A percentile compares a stretch with the other conserved stretches of the same genome.
These are phyloP conservation scores for Pseudoneurospora amorphoporcata DNA, from an alignment of 495 filamentous ascomycete species.

Conservation along the genomic window DNA sequence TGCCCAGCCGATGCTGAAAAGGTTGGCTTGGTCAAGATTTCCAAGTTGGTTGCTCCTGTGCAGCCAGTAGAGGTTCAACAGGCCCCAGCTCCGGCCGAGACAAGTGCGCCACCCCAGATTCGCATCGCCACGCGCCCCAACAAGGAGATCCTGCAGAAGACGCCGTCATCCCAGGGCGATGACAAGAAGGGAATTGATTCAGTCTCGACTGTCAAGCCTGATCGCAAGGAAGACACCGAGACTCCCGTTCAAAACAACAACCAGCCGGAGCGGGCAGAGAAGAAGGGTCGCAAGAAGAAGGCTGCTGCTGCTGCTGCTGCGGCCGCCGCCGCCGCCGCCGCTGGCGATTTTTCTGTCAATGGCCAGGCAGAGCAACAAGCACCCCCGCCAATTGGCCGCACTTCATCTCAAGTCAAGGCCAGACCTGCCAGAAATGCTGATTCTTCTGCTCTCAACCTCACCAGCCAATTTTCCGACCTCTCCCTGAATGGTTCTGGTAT, in stretches of 20 bases:
- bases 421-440: constrained; percentile 18
- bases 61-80: constrained; percentile 24
- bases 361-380: background rate
- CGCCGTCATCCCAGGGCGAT: constrained; percentile 18
- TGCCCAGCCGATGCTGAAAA: constrained; percentile 62
- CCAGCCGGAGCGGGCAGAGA: constrained; percentile 34
- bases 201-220: constrained; percentile 21
- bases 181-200: constrained; percentile 19
- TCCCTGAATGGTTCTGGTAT: constrained; percentile 9
- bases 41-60: constrained; percentile 31
- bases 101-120: constrained; percentile 16
- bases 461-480: constrained; percentile 8
- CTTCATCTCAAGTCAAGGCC: constrained; percentile 17
- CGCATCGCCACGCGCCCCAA: constrained; percentile 26
- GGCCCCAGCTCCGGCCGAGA: constrained; percentile 3
- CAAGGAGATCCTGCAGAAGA: constrained; percentile 31
- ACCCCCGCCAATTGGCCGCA: constrained; percentile 12
- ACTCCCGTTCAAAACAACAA: constrained; percentile 19
- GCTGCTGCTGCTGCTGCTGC: constrained; percentile 24
- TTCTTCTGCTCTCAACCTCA: constrained; percentile 6
- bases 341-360: constrained; percentile 17
- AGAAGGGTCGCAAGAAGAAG: constrained; percentile 40
- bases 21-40: constrained; percentile 44
- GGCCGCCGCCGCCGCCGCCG: constrained; percentile 11
- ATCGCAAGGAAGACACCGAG: constrained; percentile 32